Evolutionary conservation across 2,329 filamentous ascomycete genomes (phyloP), one percentile per base, ranked within the genome.

Genomic region (Aspergillus fructus): DNA sequence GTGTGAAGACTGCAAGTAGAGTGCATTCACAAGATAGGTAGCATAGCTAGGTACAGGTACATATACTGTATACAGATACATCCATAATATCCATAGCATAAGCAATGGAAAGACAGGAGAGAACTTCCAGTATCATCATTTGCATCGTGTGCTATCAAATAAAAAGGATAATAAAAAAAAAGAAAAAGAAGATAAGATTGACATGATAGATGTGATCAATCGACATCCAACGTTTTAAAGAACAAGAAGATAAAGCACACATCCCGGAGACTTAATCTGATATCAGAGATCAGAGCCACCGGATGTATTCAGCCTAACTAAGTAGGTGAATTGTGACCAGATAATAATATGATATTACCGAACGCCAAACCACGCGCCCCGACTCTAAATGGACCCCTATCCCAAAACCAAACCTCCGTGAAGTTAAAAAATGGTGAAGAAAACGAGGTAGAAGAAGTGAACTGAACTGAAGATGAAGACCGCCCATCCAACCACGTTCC

Each of bases 1-100:
- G 23, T 46, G 43, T 46, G 43, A 46, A 13, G 60, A 58, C 27
- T 71, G 69, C 56, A 62, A 69, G 56, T 37, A 48, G 24, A 27
- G 6, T 46, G 34, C 34, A n/a, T 37, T 37, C 34, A n/a, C 34
- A 37, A n/a, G 34, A 37, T n/a, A 37, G n/a, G 34, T 37, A 37
- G 34, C 12, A 4, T 37, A 37, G 34, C 15, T 15, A n/a, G 34
- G 12, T 37, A 37, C 34, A 30, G 27, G 27, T 37, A 37, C 12
- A n/a, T 37, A 37, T 37, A n/a, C 34, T 15, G 21, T 21, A n/a
- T n/a, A 5, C 12, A 37, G 34, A n/a, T 37, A 37, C 13, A n/a
- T 37, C 34, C 34, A n/a, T 37, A 13, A 37, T 9, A 37, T 37
- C 34, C 34, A 9, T n/a, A 37, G 15, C 15, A 37, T 37, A 37